These are phyloP conservation scores for Phytophthora vignae DNA, from an alignment of 352 stramenopile species.

Conservation along the genomic window DNA sequence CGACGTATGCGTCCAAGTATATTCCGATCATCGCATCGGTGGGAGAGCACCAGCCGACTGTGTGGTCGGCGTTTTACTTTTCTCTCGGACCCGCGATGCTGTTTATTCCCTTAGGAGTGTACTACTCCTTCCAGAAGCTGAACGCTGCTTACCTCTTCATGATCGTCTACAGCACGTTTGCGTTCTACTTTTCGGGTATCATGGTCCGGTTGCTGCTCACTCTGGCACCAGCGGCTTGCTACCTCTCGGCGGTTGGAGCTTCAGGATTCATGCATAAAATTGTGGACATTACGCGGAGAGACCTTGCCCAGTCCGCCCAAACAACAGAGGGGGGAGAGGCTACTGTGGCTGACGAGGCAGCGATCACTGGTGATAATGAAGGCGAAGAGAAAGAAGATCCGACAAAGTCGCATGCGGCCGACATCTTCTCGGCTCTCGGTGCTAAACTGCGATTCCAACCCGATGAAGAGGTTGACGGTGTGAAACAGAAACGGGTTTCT, in stretches of 20 bases:
- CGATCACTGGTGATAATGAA: not conserved
- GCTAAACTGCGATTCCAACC: slow-evolving; percentile 45
- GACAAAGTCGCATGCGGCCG: slow-evolving; percentile 25
- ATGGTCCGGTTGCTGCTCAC: slow-evolving; percentile 95
- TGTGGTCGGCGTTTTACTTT: slow-evolving; percentile 93
- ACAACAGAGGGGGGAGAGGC: not conserved
- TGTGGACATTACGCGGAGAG: slow-evolving; percentile 26
- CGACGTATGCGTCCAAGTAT: slow-evolving; percentile 95
- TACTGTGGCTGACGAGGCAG: not conserved
- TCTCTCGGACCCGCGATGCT: slow-evolving; percentile 91
- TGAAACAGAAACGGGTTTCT: slow-evolving; percentile 18
- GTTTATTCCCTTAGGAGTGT: slow-evolving; percentile 91
- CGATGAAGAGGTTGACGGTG: slow-evolving; percentile 15
- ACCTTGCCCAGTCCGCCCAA: slow-evolving; percentile 7
- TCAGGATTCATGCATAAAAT: slow-evolving; percentile 70
- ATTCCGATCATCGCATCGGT: slow-evolving; percentile 97
- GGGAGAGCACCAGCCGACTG: slow-evolving; percentile 94
- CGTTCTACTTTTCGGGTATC: slow-evolving; percentile 94
- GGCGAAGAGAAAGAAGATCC: slow-evolving; percentile 33
- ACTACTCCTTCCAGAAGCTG: slow-evolving; percentile 83
- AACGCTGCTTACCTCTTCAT: slow-evolving; percentile 88
- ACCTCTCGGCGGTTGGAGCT: slow-evolving; percentile 88
- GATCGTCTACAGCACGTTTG: slow-evolving; percentile 92
- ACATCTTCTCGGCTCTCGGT: slow-evolving; percentile 41
- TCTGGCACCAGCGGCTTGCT: slow-evolving; percentile 90